Evolutionary conservation across 2,329 filamentous ascomycete species (phyloP), one percentile per base, ranked within the genome.

Genomic region (Ceratocystiopsis sp.): DNA sequence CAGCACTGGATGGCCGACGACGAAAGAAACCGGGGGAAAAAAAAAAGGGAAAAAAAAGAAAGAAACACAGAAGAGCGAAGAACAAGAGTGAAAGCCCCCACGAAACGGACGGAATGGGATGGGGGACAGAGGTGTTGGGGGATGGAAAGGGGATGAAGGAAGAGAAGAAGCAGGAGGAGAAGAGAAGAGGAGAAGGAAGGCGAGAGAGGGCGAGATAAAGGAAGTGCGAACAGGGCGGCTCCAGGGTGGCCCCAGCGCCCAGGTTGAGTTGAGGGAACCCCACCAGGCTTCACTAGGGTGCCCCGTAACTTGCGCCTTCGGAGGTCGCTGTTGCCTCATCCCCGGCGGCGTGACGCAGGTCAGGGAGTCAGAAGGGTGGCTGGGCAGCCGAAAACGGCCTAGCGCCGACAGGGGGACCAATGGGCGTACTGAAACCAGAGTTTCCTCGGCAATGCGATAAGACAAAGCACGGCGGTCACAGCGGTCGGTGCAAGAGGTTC

Each of bases 361-460:
- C 43, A 25, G 38, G 46, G 37, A 43, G 45, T 46, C 48, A 49
- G 49, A 44, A 25, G 46, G 46, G 47, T 46, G 45, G 46, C 40
- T 45, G 40, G 44, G 33, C 35, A 13, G 17, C 52, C 52, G 49
- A 46, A 51, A 45, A 12, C 14, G 46, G 53, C 7, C 53, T 55
- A 55, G 56, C 49, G 53, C 49, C 16, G 41, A 41, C 40, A 35
- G 39, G 43, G 44, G 44, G 44, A 43, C 50, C 52, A 55, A 53
- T 55, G 42, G 45, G 45, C 45, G 51, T 45, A 49, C 50, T 48
- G 46, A 47, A 46, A 49, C 41, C 41, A 16, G 46, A 44, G 51
- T 54, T 53, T 46, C 53, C 54, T 54, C 45, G 52, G 51, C 50
- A 51, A 55, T 54, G 49, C 52, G 53, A 54, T 48, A 51, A 50